Conservation (phyloP, 345 rosid species). For the Dipteronia sinensis region DNA sequence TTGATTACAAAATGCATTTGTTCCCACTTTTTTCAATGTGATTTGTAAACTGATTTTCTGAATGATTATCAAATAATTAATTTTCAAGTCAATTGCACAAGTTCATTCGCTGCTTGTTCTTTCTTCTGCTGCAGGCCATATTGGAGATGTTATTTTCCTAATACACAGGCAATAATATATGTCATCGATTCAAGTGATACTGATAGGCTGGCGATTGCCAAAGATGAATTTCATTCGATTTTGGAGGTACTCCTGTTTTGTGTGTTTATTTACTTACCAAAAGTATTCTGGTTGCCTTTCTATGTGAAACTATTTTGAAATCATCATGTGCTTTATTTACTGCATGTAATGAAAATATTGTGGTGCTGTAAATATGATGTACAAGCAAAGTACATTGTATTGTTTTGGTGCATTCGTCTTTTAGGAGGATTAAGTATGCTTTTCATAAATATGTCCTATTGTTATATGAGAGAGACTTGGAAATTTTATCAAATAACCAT, state of each 20-base stretch:
- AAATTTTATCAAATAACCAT: not conserved
- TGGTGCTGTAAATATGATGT: not conserved
- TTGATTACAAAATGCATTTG: not conserved
- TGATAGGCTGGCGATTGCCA: slow-evolving; percentile 68
- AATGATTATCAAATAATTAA: slow-evolving; percentile 8
- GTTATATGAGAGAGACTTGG: not conserved
- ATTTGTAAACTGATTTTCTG: not conserved
- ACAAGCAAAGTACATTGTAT: not conserved
- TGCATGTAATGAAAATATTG: not conserved
- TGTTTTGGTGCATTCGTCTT: not conserved
- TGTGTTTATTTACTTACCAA: not conserved
- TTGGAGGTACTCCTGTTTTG: slow-evolving; percentile 54
- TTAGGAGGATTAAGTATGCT: not conserved
- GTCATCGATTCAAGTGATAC: slow-evolving; percentile 84
- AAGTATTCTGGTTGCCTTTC: no score
- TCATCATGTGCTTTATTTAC: not conserved
- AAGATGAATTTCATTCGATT: slow-evolving; percentile 82
- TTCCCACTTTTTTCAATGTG: not conserved
- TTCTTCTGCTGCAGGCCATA: slow-evolving; percentile 56
- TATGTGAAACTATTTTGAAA: no score
- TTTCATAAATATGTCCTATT: not conserved
- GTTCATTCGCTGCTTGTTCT: slow-evolving; percentile 5
- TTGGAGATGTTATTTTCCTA: slow-evolving; percentile 88
- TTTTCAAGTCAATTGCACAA: slow-evolving; percentile 16
- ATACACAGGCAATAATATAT: slow-evolving; percentile 76